Conservation (phyloP, 768 basidiomycete species). For the Sistotremastrum suecicum region DNA sequence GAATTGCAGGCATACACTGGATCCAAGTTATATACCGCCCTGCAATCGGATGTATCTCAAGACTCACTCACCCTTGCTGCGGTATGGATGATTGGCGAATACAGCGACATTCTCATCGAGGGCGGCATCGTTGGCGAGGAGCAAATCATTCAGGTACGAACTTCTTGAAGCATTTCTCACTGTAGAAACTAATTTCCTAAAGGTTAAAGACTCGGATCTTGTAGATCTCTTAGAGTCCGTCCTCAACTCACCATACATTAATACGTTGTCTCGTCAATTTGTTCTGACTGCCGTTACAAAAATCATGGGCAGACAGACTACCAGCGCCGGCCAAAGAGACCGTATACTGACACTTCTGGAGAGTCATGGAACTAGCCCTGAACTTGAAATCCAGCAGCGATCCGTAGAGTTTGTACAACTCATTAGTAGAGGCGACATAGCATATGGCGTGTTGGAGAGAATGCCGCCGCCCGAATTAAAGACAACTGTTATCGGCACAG, state of each 20-base stretch:
- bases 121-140: conserved; percentile 75
- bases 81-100: conserved; percentile 95
- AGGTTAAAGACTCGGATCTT: conserved; percentile 74
- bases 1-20: conserved; percentile 93
- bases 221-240: conserved; percentile 77
- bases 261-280: conserved; percentile 83
- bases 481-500: conserved; percentile 89
- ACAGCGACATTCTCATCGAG: conserved; percentile 79
- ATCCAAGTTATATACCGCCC: conserved; percentile 77
- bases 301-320: conserved; percentile 68
- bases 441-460: conserved; percentile 79
- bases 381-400: conserved; percentile 91
- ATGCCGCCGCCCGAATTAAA: conserved; percentile 99
- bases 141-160: conserved; percentile 46
- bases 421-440: conserved; percentile 62
- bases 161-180: not conserved
- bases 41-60: conserved; percentile 87
- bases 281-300: conserved; percentile 84
- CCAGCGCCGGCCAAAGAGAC: conserved; percentile 52
- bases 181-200: conserved; percentile 1
- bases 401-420: conserved; percentile 89
- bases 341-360: conserved; percentile 66
- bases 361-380: conserved; percentile 76
- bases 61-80: conserved; percentile 88
- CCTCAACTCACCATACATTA: conserved; percentile 88